Percentiles rank a stretch among this genome's conserved stretches.
These are phyloP conservation scores for Arthrobotrys musiformis DNA, from an alignment of 2,329 filamentous ascomycete species.

Conservation along the genomic window DNA sequence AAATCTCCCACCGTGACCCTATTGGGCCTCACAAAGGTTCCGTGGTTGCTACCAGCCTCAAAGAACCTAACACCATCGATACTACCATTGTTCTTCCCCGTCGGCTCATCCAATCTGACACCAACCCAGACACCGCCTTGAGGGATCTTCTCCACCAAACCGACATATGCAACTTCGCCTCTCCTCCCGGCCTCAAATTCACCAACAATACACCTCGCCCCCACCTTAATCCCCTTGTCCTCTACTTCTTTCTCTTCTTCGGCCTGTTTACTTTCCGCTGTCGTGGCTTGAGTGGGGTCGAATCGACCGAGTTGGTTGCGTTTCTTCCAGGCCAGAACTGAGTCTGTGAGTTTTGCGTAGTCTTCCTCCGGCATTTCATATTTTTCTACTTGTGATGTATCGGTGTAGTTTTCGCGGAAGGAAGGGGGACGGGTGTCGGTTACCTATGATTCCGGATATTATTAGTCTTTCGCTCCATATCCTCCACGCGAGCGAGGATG, in stretches of 20 bases:
- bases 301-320: conserved; percentile 95
- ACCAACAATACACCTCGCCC: conserved; percentile 73
- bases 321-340: conserved; percentile 95
- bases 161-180: conserved; percentile 77
- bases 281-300: conserved; percentile 81
- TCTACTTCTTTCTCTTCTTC: conserved; percentile 76
- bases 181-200: conserved; percentile 74
- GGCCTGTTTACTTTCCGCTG: conserved; percentile 77
- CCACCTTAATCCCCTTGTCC: conserved; percentile 73
- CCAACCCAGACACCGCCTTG: conserved; percentile 77
- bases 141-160: conserved; percentile 78
- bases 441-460: conserved; percentile 68
- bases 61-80: conserved; percentile 77
- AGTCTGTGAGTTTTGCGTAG: conserved; percentile 87
- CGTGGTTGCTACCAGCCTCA: conserved; percentile 72
- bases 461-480: not conserved
- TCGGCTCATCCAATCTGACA: conserved; percentile 79
- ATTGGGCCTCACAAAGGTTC: conserved; percentile 82
- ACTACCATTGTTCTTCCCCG: conserved; percentile 83
- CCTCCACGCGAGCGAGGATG: too few relatives aligned
- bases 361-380: conserved; percentile 86
- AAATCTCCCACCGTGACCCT: conserved; percentile 81
- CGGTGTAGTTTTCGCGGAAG: conserved; percentile 81
- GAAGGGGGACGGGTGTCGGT: conserved; percentile 80
- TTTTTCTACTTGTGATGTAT: conserved; percentile 84